phyloP scores from a whole-genome alignment of 768 basidiomycete genomes.

The Sporobolomyces roseus region DNA sequence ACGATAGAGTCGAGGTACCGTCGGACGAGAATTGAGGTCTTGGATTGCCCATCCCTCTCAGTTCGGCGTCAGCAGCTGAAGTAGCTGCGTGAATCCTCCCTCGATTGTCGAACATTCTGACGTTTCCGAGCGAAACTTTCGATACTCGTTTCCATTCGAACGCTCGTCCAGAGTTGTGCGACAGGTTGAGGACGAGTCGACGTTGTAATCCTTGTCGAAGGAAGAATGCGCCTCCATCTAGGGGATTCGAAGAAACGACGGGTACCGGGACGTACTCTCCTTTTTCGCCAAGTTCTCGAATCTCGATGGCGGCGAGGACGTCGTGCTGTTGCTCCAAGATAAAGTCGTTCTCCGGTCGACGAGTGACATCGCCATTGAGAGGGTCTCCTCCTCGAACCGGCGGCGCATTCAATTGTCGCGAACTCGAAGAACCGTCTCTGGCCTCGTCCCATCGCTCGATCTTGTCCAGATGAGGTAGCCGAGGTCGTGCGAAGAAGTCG shows the following conservation, averaged over 20 bases:
- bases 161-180: conserved; percentile 82
- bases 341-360: conserved; percentile 88
- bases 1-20: conserved; percentile 68
- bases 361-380: conserved; percentile 44
- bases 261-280: conserved; percentile 80
- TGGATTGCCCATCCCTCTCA: conserved; percentile 63
- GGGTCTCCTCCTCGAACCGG: conserved; percentile 43
- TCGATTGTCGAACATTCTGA: conserved; percentile 77
- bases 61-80: conserved; percentile 62
- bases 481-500: conserved; percentile 81
- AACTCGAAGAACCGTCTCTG: conserved; percentile 62
- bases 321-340: conserved; percentile 82
- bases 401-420: conserved; percentile 16
- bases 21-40: conserved; percentile 71
- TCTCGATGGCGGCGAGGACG: conserved; percentile 78
- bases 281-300: conserved; percentile 78
- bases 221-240: conserved; percentile 80
- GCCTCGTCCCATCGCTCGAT: conserved; percentile 91
- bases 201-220: conserved; percentile 92
- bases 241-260: conserved; percentile 66
- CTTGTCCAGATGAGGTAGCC: conserved; percentile 77
- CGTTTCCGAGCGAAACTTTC: conserved; percentile 71
- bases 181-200: conserved; percentile 67
- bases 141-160: conserved; percentile 80
- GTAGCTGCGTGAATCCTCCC: conserved; percentile 71